These are phyloP conservation scores for Mrakia hoshinonis DNA, from an alignment of 768 basidiomycete genomes.

Conservation along the genomic window DNA sequence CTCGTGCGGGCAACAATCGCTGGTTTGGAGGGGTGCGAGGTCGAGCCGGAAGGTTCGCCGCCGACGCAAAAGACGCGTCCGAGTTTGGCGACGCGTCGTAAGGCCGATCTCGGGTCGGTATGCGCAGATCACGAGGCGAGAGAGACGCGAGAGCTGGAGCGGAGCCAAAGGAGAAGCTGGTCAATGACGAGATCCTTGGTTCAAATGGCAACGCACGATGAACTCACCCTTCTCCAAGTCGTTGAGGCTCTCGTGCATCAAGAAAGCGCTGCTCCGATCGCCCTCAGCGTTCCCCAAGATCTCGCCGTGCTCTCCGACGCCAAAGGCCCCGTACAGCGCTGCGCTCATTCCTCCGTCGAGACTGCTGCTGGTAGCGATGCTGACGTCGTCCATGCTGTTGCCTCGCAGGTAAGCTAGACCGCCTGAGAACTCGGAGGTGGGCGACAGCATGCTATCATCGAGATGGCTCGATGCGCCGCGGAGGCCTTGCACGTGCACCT, in stretches of 20 bases:
- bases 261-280: slow-evolving; percentile 2
- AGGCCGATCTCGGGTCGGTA: slow-evolving; percentile 1
- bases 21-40: neutral
- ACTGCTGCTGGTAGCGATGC: neutral
- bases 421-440: slow-evolving; percentile 10
- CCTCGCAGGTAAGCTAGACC: slow-evolving; percentile 7
- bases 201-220: too few species aligned
- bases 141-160: slow-evolving; percentile 4
- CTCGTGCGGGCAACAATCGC: neutral
- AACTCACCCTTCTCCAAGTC: slow-evolving; percentile 11
- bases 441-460: neutral
- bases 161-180: neutral
- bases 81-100: slow-evolving; percentile 11
- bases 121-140: slow-evolving; percentile 10
- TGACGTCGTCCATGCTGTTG: neutral
- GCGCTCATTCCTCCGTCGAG: slow-evolving; percentile 3
- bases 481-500: neutral
- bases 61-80: neutral
- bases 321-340: neutral
- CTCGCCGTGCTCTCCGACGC: neutral
- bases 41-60: slow-evolving; percentile 3
- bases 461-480: neutral
- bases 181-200: neutral
- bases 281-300: neutral
- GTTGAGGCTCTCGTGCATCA: slow-evolving; percentile 17